Evolutionary conservation across 257 asterid species (phyloP).

Genomic region (Nicotiana tabacum): DNA sequence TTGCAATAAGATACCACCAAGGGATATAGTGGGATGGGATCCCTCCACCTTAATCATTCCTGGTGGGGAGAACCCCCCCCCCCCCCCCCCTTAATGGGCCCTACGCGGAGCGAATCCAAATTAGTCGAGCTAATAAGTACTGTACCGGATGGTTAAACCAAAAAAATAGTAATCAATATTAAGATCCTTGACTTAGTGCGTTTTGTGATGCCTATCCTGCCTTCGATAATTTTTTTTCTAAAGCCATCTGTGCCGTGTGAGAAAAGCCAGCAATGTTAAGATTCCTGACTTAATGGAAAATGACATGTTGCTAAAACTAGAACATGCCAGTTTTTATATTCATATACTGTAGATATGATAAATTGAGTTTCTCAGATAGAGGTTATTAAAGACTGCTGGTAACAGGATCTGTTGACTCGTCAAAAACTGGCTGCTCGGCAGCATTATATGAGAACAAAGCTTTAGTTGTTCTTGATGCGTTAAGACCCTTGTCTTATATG

Average conservation of each 20-base stretch:
- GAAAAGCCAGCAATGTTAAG: neutral
- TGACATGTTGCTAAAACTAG: slow-evolving; percentile 1
- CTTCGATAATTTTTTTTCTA: neutral
- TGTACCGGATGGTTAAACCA: neutral
- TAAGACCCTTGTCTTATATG: neutral
- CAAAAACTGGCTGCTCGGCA: neutral
- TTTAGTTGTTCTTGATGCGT: slow-evolving; percentile 6
- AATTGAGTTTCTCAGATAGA: neutral
- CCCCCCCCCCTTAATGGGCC: neutral
- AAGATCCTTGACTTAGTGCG: neutral
- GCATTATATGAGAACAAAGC: neutral
- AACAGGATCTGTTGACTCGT: neutral
- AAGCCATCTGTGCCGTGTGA: neutral
- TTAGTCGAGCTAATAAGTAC: neutral
- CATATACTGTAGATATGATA: neutral
- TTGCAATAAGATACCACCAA: neutral
- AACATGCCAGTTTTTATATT: neutral
- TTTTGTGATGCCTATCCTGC: neutral
- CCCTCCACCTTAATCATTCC: neutral
- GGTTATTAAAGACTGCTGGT: neutral
- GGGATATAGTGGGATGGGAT: neutral
- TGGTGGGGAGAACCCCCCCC: neutral
- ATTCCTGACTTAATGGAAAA: neutral
- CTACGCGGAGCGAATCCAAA: neutral
- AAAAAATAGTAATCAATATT: neutral